A percentile compares a stretch with the other conserved stretches of the same genome.
Conservation (phyloP, 2,329 filamentous ascomycete species). For the Ceratocystiopsis sp. region DNA sequence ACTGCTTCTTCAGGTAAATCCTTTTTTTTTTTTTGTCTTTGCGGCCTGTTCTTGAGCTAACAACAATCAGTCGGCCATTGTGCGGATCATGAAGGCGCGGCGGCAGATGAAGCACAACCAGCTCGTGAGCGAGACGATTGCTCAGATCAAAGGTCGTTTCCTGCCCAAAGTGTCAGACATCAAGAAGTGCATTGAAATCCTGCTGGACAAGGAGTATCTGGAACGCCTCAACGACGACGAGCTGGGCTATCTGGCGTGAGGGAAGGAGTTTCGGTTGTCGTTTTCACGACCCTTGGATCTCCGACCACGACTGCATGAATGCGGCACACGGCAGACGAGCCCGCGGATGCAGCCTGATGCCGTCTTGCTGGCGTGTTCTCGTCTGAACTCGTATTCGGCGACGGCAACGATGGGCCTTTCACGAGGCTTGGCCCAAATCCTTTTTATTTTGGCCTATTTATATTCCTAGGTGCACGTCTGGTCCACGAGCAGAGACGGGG, state of each 20-base stretch:
- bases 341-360: no score
- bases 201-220: slow-evolving; percentile 97
- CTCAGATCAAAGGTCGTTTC: slow-evolving; percentile 85
- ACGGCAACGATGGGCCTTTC: no score
- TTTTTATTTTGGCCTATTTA: no score
- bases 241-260: slow-evolving; percentile 79
- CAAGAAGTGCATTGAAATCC: slow-evolving; percentile 98
- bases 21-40: neutral
- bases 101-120: slow-evolving; percentile 98
- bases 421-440: no score
- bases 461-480: no score
- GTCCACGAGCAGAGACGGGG: no score
- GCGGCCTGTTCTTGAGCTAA: slow-evolving; percentile 7
- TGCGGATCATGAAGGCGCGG: slow-evolving; percentile 98
- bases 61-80: slow-evolving; percentile 67
- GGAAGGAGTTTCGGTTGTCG: neutral
- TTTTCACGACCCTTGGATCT: neutral
- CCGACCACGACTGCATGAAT: no score
- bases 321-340: no score
- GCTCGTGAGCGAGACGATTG: slow-evolving; percentile 87
- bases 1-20: slow-evolving; percentile 79
- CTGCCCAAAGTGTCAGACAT: slow-evolving; percentile 87
- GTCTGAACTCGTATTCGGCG: no score
- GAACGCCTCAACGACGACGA: slow-evolving; percentile 91
- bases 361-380: no score